These are phyloP conservation scores for Spathaspora hagerdaliae DNA, from an alignment of 805 yeast species.

Conservation along the genomic window DNA sequence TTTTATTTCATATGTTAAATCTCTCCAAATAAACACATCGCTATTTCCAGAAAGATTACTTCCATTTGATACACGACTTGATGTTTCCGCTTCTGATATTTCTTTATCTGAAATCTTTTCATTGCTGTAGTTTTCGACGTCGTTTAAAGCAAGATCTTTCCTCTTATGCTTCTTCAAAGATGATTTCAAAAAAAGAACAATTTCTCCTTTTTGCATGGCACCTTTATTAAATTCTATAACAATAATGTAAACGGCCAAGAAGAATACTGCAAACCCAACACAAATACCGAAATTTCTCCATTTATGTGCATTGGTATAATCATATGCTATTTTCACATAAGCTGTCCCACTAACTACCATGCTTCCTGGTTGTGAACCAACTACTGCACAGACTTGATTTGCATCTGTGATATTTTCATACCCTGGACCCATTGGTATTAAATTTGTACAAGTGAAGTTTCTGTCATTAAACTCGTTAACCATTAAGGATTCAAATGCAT, in stretches of 20 bases:
- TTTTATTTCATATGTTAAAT: conserved; percentile 33
- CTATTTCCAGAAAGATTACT: conserved; percentile 5
- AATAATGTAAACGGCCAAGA: conserved; percentile 29
- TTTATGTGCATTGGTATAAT: conserved; percentile 52
- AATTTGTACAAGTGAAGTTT: conserved; percentile 48
- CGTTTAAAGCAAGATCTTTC: conserved; percentile 9
- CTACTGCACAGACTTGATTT: conserved; percentile 52
- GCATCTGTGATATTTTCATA: conserved; percentile 37
- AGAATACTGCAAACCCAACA: conserved; percentile 47
- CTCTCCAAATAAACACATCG: conserved; percentile 35
- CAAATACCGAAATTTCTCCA: conserved; percentile 82
- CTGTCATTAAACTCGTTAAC: conserved; percentile 61
- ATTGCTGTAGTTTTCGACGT: conserved; percentile 8
- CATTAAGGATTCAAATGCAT: conserved; percentile 55
- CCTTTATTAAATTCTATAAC: conserved; percentile 35
- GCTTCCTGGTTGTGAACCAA: conserved; percentile 58
- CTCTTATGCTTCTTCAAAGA: conserved; percentile 27
- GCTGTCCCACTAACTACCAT: conserved; percentile 53
- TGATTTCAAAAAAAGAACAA: conserved; percentile 22
- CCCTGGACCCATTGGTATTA: conserved; percentile 58
- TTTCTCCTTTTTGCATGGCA: conserved; percentile 42
- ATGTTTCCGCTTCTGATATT: conserved; percentile 20
- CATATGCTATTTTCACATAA: conserved; percentile 47
- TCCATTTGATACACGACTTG: neutral
- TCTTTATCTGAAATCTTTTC: conserved; percentile 27